Base-by-base conservation (phyloP, 345 rosid genomes). In the Psidium guajava region DNA sequence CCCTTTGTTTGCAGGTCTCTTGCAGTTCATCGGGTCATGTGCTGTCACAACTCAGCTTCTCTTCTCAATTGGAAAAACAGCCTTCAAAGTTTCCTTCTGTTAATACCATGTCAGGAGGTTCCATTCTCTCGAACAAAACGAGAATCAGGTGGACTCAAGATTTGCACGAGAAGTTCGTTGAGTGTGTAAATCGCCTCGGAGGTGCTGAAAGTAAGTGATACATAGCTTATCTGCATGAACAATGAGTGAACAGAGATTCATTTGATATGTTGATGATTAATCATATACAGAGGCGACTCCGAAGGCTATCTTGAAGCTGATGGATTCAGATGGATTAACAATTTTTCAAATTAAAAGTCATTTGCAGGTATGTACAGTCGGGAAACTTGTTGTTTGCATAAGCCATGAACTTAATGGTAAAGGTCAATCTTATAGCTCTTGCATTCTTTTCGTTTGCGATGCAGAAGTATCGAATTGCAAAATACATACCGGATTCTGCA, bases 291-390 rank as follows among this genome's bases (percentile, higher is more conserved):
- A 92, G 87, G 99, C 99, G 24, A 96, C 99, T 1, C 99, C 99
- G 0, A 97, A 96, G 94, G 95, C 97, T 11, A 92, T 97, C 84
- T 83, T 97, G 88, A 95, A 92, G 95, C 91, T 95, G 83, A 97
- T 97, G 99, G 96, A 94, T 82, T 92, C 93, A 1, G 94, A 94
- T 61, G 98, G 96, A 84, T 90, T 97, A 87, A 95, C 99, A 49
- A 96, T 97, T 85, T 97, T 95, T 87, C 99, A 97, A 91, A 96
- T 97, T 10, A 97, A 97, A 91, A 96, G 99, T 89, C 99, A 96
- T 86, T 89, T 97, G 93, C 99, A 97, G 96, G 96, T 95, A 57
- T 22, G 40, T 8, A 74, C 77, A 11, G 44, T 5, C 9, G 25
- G 25, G 57, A 77, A 53, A 81, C 52, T 36, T 59, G 12, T 36